Conservation (phyloP, 305 asterid species). For the Rubia tinctorum region DNA sequence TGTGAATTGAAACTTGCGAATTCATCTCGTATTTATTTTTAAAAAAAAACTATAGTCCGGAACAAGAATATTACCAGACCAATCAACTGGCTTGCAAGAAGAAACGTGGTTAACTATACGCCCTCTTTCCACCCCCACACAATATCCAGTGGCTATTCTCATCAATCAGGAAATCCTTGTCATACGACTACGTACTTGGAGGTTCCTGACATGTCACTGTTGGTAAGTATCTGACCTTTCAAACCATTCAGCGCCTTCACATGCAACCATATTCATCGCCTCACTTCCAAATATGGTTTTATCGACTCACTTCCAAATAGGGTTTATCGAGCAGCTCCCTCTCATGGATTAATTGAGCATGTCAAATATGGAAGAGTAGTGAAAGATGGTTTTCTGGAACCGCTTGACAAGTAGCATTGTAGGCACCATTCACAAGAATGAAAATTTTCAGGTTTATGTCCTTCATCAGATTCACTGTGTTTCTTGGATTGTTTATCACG, state of each 20-base stretch:
- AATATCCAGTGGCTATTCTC: conserved; percentile 72
- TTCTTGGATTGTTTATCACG: conserved; percentile 74
- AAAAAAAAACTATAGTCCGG: too few relatives aligned
- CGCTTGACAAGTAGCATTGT: conserved; percentile 76
- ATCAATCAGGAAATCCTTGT: conserved; percentile 76
- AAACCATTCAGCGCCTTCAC: conserved; percentile 83
- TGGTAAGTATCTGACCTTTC: conserved; percentile 93
- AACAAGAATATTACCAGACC: conserved; percentile 8
- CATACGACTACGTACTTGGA: conserved; percentile 52
- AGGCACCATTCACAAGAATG: conserved; percentile 44
- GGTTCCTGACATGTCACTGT: conserved; percentile 77
- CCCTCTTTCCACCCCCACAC: conserved; percentile 98
- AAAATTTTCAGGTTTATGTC: conserved; percentile 62
- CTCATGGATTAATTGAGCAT: conserved; percentile 69
- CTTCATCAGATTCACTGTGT: conserved; percentile 58
- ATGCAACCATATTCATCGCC: conserved; percentile 83
- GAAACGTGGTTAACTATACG: conserved; percentile 59
- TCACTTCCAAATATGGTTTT: conserved; percentile 71
- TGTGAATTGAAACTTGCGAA: too few relatives aligned
- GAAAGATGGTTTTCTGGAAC: conserved; percentile 78
- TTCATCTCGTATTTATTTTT: too few relatives aligned
- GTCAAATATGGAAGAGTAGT: conserved; percentile 68
- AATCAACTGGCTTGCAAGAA: conserved; percentile 54
- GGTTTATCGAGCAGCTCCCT: conserved; percentile 55
- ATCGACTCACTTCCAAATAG: too few relatives aligned